Percentiles rank a stretch among this genome's conserved stretches.
Conservation (phyloP, 176 grass and related monocot genomes). For the Oryza glaberrima region DNA sequence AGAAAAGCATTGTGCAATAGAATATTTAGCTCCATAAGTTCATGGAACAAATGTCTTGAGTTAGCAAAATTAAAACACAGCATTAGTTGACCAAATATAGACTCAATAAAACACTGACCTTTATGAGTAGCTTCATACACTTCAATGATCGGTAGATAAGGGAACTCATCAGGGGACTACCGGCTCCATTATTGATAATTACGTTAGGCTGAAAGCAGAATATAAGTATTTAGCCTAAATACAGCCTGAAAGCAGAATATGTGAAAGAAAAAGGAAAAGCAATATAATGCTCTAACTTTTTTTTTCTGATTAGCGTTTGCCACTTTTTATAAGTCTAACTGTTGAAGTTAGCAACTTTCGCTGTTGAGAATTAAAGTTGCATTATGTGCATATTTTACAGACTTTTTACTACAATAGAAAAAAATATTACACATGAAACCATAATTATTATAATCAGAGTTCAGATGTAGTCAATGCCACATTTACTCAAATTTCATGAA, state of each 20-base stretch:
- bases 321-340: background rate
- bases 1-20: background rate
- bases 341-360: too few relatives aligned
- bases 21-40: background rate
- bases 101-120: background rate
- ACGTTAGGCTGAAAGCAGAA: conserved; percentile 45
- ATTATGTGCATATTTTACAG: too few relatives aligned
- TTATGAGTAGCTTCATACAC: conserved; percentile 55
- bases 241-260: too few relatives aligned
- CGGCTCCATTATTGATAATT: background rate
- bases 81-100: background rate
- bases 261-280: background rate
- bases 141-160: conserved; percentile 27
- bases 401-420: too few relatives aligned
- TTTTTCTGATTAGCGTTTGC: background rate
- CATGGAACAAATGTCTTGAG: conserved; percentile 8
- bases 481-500: background rate
- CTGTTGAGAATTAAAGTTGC: too few relatives aligned
- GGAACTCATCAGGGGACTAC: too few relatives aligned
- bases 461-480: too few relatives aligned
- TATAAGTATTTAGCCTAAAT: background rate
- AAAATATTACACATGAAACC: too few relatives aligned
- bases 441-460: too few relatives aligned
- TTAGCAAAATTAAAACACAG: conserved; percentile 8
- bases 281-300: background rate